Base-by-base conservation (phyloP, 2,329 filamentous ascomycete species). In the Lachnellula arida region DNA sequence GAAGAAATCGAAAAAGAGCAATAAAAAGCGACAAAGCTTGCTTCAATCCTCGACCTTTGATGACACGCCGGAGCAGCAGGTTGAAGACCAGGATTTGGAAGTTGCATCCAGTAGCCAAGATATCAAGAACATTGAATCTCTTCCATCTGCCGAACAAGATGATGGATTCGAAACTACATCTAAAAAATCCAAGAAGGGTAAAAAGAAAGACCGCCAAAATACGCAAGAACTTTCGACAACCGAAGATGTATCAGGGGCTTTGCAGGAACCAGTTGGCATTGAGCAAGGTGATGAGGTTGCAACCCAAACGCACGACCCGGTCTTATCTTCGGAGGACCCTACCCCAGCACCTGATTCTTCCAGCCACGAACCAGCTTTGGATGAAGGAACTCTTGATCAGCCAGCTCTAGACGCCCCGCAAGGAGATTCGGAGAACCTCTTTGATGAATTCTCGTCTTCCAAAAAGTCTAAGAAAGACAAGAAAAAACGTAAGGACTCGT, bases 1-100 rank as follows among this genome's bases (percentile, higher is more conserved):
- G n/a, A 66, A 62, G 37, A 59, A 59, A 40, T 58, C 64, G 28
- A 65, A 66, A 49, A 63, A 65, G 48, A 58, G 60, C 59, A 69
- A 65, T 48, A 62, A 65, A 48, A 39, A 39, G 37, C 37, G 37
- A 17, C 14, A 17, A 39, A 39, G 37, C n/a, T 39, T 39, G 37
- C 37, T n/a, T 8, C 37, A 11, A 17, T 39, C 37, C n/a, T 39
- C 37, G 37, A 39, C 37, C 14, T n/a, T 39, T 40, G 37, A 40
- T 40, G 15, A 40, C 5, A 40, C 37, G 37, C 15, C 37, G 17
- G 37, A 40, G 37, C 37, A 15, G n/a, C 37, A 40, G 8, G 3
- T 40, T 17, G 15, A 40, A 17, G 37, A n/a, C 14, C 11, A 40
- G 37, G 1, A 40, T 5, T 34, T 28, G n/a, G 23, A 35, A n/a